A percentile compares a stretch with the other conserved stretches of the same genome.
phyloP scores from a whole-genome alignment of 1,284 basidiomycete species.

The Ceratobasidium sp. region DNA sequence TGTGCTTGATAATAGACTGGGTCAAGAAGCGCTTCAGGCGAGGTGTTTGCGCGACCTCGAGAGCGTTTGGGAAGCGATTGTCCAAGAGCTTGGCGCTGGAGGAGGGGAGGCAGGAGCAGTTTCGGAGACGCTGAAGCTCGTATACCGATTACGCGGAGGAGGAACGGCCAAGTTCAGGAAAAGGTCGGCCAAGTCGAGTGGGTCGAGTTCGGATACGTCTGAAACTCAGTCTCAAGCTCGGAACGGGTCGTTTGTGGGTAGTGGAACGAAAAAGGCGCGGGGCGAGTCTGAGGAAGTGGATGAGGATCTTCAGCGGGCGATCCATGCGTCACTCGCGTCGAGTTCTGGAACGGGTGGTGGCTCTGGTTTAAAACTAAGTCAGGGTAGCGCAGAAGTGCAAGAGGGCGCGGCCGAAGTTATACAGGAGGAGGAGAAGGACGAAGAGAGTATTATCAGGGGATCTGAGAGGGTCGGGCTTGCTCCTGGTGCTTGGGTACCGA shows the following conservation, averaged over 20 bases:
- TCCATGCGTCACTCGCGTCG: slow-evolving; percentile 54
- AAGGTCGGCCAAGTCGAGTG: slow-evolving; percentile 33
- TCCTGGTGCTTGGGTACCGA: slow-evolving; percentile 2
- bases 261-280: slow-evolving; percentile 37
- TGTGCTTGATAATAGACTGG: slow-evolving; percentile 52
- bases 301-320: slow-evolving; percentile 56
- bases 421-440: slow-evolving; percentile 6
- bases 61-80: slow-evolving; percentile 51
- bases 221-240: background rate
- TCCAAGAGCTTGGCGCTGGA: slow-evolving; percentile 49
- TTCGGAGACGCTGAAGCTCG: slow-evolving; percentile 54
- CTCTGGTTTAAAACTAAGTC: too few species aligned
- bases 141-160: slow-evolving; percentile 52
- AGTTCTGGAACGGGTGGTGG: too few species aligned
- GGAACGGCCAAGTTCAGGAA: slow-evolving; percentile 27
- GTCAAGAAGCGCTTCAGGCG: slow-evolving; percentile 47
- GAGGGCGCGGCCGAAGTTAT: background rate
- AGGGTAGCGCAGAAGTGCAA: background rate
- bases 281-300: slow-evolving; percentile 49
- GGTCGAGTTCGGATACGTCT: background rate
- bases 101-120: slow-evolving; percentile 44
- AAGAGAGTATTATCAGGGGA: background rate
- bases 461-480: background rate
- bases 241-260: too few species aligned
- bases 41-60: slow-evolving; percentile 52